These are phyloP conservation scores for Mycena olivaceomarginata DNA, from an alignment of 768 basidiomycete species.

Conservation along the genomic window DNA sequence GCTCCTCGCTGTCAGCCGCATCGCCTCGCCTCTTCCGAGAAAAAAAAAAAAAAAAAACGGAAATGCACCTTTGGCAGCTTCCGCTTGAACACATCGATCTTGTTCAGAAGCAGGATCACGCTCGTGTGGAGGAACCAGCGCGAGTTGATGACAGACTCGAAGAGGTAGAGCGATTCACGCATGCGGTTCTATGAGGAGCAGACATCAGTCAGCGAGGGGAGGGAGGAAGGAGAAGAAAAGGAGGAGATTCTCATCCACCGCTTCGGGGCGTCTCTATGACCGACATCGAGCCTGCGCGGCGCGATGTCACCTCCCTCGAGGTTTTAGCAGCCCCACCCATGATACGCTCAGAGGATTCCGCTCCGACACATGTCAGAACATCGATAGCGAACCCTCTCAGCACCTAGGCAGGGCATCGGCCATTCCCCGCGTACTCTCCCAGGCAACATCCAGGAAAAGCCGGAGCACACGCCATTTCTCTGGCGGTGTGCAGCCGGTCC, in stretches of 20 bases:
- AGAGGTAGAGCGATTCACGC: conserved; percentile 66
- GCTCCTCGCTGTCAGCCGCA: no score
- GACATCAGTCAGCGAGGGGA: not conserved
- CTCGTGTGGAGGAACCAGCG: conserved; percentile 63
- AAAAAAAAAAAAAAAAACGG: not conserved
- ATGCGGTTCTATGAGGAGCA: conserved; percentile 1
- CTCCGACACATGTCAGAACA: no score
- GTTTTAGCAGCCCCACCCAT: no score
- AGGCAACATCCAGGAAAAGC: no score
- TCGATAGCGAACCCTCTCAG: no score
- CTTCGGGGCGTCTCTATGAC: no score
- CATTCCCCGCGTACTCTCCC: no score
- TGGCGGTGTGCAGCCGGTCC: no score
- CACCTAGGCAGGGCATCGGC: no score
- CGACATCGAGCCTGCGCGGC: not conserved
- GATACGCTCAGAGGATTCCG: no score
- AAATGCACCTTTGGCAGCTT: conserved; percentile 62
- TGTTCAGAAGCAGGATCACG: conserved; percentile 65
- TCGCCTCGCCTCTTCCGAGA: not conserved
- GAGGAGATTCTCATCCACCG: not conserved
- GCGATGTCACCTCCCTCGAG: no score
- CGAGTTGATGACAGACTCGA: conserved; percentile 82
- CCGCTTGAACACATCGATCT: conserved; percentile 69
- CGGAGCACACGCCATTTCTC: no score
- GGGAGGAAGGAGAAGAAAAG: not conserved